phyloP scores from a whole-genome alignment of 225 moss, liverwort and hornwort genomes.

The Rhytidiadelphus loreus region DNA sequence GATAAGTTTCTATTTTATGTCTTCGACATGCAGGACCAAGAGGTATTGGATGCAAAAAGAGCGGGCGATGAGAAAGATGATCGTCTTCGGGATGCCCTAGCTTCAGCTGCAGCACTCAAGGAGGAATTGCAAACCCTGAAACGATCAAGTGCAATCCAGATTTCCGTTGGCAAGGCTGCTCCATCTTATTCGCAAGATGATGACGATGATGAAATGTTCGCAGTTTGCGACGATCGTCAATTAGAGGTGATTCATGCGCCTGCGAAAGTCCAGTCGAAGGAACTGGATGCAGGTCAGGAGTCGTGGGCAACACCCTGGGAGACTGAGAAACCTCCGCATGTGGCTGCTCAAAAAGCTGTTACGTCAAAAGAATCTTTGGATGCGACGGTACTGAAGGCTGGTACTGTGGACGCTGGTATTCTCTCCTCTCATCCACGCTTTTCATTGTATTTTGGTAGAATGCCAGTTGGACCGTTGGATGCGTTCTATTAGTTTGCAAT shows the following conservation, averaged over 20 bases:
- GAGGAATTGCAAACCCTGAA: conserved; percentile 63
- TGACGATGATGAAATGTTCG: conserved; percentile 8
- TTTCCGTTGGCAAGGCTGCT: not conserved
- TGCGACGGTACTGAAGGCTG: conserved; percentile 17
- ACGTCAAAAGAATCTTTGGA: conserved; percentile 1
- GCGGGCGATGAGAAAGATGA: conserved; percentile 68
- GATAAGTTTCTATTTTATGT: not conserved
- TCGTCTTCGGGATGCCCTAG: conserved; percentile 55
- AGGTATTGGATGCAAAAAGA: conserved; percentile 67
- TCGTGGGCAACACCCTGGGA: conserved; percentile 18
- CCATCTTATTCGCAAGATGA: conserved; percentile 4
- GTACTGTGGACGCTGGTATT: conserved; percentile 28
- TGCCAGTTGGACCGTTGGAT: not conserved
- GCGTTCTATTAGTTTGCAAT: not conserved
- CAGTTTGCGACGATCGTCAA: conserved; percentile 16
- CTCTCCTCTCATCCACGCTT: not conserved
- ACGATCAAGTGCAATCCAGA: conserved; percentile 27
- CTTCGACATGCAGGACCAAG: conserved; percentile 62
- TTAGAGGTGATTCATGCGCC: conserved; percentile 6
- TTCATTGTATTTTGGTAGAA: not conserved
- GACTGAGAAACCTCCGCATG: conserved; percentile 7
- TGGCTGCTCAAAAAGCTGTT: not conserved
- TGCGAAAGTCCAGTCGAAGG: conserved; percentile 1
- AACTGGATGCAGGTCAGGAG: conserved; percentile 6
- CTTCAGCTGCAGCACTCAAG: conserved; percentile 40